A percentile compares a stretch with the other conserved stretches of the same genome.
Evolutionary conservation across 75 land plant genomes (phyloP).

Genomic region (Ceratopteris richardii): DNA sequence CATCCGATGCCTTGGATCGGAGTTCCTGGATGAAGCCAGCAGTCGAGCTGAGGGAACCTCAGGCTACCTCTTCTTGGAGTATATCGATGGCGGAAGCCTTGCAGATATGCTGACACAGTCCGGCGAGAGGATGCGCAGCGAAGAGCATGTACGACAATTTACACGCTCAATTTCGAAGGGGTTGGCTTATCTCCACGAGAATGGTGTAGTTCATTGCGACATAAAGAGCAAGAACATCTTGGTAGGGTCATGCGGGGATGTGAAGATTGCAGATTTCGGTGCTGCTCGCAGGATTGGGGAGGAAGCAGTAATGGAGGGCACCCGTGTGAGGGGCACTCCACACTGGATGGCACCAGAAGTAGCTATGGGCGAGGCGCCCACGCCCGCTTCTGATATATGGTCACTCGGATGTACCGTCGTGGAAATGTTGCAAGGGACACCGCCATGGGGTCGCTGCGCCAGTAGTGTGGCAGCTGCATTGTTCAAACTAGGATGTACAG

Average conservation of each 20-base stretch:
- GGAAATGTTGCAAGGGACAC: too few relatives aligned
- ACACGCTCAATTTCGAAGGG: slow-evolving; percentile 42
- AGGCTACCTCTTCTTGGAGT: slow-evolving; percentile 50
- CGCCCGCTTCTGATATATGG: slow-evolving; percentile 52
- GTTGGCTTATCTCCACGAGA: slow-evolving; percentile 44
- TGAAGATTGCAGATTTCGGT: slow-evolving; percentile 50
- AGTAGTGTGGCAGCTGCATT: too few relatives aligned
- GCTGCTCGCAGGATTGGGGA: slow-evolving; percentile 36
- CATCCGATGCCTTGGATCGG: slow-evolving; percentile 30
- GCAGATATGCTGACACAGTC: slow-evolving; percentile 27
- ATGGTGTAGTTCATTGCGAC: slow-evolving; percentile 70
- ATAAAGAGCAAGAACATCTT: slow-evolving; percentile 51
- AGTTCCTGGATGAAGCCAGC: slow-evolving; percentile 9
- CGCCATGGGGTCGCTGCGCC: too few relatives aligned
- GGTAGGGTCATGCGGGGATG: slow-evolving; percentile 19
- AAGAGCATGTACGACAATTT: slow-evolving; percentile 19
- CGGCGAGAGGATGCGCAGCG: slow-evolving; percentile 38
- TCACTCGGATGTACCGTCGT: too few relatives aligned
- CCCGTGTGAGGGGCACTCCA: slow-evolving; percentile 40
- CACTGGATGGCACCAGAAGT: slow-evolving; percentile 66
- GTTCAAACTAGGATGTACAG: too few relatives aligned
- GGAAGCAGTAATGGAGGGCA: neutral
- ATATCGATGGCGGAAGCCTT: slow-evolving; percentile 51
- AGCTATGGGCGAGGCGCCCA: slow-evolving; percentile 42
- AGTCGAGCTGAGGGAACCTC: too few relatives aligned